A percentile compares a stretch with the other conserved stretches of the same genome.
Conservation (phyloP, 1,284 basidiomycete genomes). For the Leccinum subfulvum region DNA sequence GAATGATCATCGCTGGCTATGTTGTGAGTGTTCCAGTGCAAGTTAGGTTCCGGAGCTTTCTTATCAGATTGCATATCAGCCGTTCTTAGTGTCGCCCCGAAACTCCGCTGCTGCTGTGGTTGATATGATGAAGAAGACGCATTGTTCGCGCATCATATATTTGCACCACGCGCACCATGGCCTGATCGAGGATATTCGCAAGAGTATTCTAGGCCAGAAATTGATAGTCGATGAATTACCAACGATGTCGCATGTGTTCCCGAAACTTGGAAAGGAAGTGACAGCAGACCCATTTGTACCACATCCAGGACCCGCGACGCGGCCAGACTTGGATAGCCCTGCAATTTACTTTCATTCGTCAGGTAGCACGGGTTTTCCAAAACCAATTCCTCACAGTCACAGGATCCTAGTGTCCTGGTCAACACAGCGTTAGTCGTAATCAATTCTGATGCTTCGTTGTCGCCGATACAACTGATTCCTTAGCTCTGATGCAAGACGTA, state of each 20-base stretch:
- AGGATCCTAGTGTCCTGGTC: conserved; percentile 10
- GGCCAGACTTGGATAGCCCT: conserved; percentile 13
- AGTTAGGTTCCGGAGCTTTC: background rate
- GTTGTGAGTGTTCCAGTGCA: conserved; percentile 18
- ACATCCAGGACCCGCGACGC: conserved; percentile 20
- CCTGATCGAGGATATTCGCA: conserved; percentile 23
- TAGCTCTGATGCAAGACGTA: background rate
- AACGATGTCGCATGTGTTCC: conserved; percentile 25
- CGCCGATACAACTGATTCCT: background rate
- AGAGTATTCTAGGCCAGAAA: background rate
- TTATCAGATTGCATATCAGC: conserved; percentile 14
- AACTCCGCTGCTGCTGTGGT: conserved; percentile 31
- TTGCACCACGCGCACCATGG: conserved; percentile 20
- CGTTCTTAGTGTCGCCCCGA: conserved; percentile 33
- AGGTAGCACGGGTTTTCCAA: conserved; percentile 36
- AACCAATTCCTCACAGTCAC: conserved; percentile 26
- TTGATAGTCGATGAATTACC: conserved; percentile 29
- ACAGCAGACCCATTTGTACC: conserved; percentile 20
- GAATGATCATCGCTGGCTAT: conserved; percentile 28
- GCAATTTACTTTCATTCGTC: conserved; percentile 33
- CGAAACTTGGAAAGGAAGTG: conserved; percentile 30
- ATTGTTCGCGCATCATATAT: conserved; percentile 30
- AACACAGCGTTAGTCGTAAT: background rate
- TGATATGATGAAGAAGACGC: conserved; percentile 27
- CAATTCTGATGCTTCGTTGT: background rate